These are phyloP conservation scores for Rhizopogon vinicolor DNA, from an alignment of 768 basidiomycete genomes.

Conservation along the genomic window DNA sequence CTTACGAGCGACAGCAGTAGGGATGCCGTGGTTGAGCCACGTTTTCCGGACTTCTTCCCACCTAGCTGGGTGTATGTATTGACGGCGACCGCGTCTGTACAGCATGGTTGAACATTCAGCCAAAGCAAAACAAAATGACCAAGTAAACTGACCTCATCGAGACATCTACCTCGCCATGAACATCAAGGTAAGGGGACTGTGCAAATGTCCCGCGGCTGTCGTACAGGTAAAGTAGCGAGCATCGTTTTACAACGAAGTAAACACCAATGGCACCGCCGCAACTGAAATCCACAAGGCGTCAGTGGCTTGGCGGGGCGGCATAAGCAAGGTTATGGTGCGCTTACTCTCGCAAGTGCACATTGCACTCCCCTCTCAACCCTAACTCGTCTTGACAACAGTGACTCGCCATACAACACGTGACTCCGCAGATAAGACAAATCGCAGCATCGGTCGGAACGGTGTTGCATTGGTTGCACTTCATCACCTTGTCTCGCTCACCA, in stretches of 20 bases:
- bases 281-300: slow-evolving; percentile 34
- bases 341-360: slow-evolving; percentile 91
- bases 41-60: slow-evolving; percentile 90
- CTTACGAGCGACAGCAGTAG: slow-evolving; percentile 85
- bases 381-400: slow-evolving; percentile 73
- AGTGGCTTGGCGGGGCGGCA: background rate
- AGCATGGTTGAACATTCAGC: background rate
- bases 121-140: background rate
- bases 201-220: slow-evolving; percentile 86
- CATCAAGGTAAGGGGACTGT: slow-evolving; percentile 87
- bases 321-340: slow-evolving; percentile 27
- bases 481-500: slow-evolving; percentile 62
- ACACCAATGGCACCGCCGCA: slow-evolving; percentile 88
- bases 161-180: slow-evolving; percentile 90
- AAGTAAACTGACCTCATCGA: slow-evolving; percentile 69
- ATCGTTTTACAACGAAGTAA: slow-evolving; percentile 90
- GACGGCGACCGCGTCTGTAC: slow-evolving; percentile 77
- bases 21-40: slow-evolving; percentile 89
- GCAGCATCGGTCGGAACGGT: slow-evolving; percentile 83
- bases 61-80: slow-evolving; percentile 78
- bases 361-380: slow-evolving; percentile 79
- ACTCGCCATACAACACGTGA: slow-evolving; percentile 84
- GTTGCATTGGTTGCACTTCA: slow-evolving; percentile 73
- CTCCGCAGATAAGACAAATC: slow-evolving; percentile 88
- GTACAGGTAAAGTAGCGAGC: slow-evolving; percentile 85